phyloP scores from a whole-genome alignment of 2,329 filamentous ascomycete genomes.

The Coniochaeta hoffmannii region DNA sequence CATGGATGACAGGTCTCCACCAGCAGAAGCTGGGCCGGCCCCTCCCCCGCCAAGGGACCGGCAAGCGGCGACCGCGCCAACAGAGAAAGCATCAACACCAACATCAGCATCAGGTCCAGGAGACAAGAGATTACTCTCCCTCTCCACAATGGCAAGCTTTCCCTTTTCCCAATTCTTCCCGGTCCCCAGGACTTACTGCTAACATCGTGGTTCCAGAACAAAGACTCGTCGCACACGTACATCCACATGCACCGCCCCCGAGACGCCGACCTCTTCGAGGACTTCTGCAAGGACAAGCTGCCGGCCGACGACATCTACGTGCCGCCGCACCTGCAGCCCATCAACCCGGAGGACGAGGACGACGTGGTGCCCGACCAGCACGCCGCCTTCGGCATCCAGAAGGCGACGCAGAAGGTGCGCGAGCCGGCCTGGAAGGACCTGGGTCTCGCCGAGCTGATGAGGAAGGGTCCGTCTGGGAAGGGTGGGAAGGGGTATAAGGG shows the following conservation, averaged over 20 bases:
- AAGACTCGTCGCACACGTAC: constrained; percentile 69
- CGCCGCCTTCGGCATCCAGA: constrained; percentile 77
- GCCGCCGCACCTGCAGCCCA: constrained; percentile 68
- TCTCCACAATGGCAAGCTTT: background rate
- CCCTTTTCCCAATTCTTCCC: background rate
- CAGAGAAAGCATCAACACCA: too few species aligned
- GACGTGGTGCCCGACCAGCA: constrained; percentile 85
- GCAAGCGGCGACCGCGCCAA: too few species aligned
- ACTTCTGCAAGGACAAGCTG: constrained; percentile 63
- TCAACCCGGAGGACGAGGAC: constrained; percentile 84
- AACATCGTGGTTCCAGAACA: constrained; percentile 49
- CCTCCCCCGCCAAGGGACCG: background rate
- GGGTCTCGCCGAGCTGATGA: constrained; percentile 64
- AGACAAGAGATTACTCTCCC: background rate
- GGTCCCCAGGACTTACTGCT: background rate
- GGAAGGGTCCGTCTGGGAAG: constrained; percentile 40
- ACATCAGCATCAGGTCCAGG: background rate
- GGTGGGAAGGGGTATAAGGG: constrained; percentile 19
- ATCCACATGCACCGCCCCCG: constrained; percentile 66
- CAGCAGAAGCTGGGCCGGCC: too few species aligned
- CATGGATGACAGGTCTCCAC: too few species aligned
- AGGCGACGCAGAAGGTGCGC: constrained; percentile 63
- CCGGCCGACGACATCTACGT: constrained; percentile 78
- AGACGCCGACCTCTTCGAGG: constrained; percentile 73
- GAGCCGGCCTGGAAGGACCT: constrained; percentile 76